Conservation (phyloP, 2,329 filamentous ascomycete species). For the Hypoxylon sp. region DNA sequence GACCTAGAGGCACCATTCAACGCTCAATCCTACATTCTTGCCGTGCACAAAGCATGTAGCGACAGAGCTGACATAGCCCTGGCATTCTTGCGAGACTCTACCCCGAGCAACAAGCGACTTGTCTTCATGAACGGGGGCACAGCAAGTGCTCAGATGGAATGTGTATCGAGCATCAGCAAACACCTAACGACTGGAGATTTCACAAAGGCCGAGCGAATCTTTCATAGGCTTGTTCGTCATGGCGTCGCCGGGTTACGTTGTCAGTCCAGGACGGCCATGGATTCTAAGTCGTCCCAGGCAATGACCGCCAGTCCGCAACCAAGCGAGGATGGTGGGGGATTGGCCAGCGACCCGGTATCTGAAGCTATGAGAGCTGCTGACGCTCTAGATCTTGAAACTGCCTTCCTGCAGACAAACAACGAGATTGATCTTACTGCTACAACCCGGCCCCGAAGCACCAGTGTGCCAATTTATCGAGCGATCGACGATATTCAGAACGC, state of each 20-base stretch:
- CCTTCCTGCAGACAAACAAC: constrained; percentile 65
- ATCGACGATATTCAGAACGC: constrained; percentile 61
- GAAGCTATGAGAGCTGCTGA: constrained; percentile 73
- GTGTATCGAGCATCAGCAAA: constrained; percentile 68
- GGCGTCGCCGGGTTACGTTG: constrained; percentile 61
- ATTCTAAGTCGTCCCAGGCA: constrained; percentile 23
- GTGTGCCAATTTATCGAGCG: constrained; percentile 64
- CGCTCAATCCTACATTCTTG: constrained; percentile 60
- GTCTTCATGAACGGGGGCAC: constrained; percentile 74
- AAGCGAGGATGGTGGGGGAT: constrained; percentile 30
- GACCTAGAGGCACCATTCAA: constrained; percentile 54
- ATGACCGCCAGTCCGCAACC: constrained; percentile 38
- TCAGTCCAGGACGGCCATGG: constrained; percentile 19
- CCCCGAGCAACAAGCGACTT: constrained; percentile 64
- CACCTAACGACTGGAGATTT: constrained; percentile 66
- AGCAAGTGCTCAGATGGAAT: constrained; percentile 67
- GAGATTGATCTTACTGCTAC: constrained; percentile 63
- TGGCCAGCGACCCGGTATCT: constrained; percentile 64
- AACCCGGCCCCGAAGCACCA: constrained; percentile 63
- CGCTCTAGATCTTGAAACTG: constrained; percentile 69
- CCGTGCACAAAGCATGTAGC: constrained; percentile 65
- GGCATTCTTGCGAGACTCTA: constrained; percentile 65
- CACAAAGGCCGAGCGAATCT: constrained; percentile 65
- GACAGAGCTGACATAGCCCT: constrained; percentile 65
- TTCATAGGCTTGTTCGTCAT: constrained; percentile 65